These are phyloP conservation scores for Irpex sp. DNA, from an alignment of 1,284 basidiomycete genomes.

Conservation along the genomic window DNA sequence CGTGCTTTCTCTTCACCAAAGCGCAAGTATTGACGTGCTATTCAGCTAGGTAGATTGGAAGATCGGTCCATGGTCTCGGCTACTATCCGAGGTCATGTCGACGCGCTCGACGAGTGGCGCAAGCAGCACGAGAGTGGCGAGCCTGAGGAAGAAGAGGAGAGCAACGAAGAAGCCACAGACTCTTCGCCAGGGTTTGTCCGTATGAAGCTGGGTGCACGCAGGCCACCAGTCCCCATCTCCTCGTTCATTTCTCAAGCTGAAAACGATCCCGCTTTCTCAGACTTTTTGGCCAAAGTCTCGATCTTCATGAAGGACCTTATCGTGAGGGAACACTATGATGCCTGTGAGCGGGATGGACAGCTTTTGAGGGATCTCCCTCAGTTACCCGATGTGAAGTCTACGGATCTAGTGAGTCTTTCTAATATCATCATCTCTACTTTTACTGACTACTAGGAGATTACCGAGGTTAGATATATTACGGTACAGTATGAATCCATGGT, in stretches of 20 bases:
- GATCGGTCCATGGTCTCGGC: conserved; percentile 5
- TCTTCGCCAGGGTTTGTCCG: not conserved
- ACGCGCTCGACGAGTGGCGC: conserved; percentile 1
- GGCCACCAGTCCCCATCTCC: not conserved
- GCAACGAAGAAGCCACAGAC: not conserved
- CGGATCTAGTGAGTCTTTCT: not conserved
- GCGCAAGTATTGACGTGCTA: not conserved
- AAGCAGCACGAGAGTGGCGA: not conserved
- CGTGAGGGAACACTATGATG: not conserved
- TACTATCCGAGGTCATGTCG: conserved; percentile 10
- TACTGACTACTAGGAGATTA: conserved; percentile 1
- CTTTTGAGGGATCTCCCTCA: not conserved
- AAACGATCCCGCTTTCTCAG: conserved; percentile 2
- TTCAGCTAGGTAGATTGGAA: conserved; percentile 15
- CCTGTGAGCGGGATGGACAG: not conserved
- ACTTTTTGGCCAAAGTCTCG: conserved; percentile 6
- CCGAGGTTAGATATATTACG: conserved; percentile 18
- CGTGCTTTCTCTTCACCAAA: not conserved
- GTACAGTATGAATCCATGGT: conserved; percentile 26
- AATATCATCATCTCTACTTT: not conserved
- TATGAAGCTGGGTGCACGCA: not conserved
- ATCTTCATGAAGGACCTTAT: conserved; percentile 1
- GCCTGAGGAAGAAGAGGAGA: not conserved
- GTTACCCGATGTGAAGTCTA: not conserved
- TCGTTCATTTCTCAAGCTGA: not conserved